These are phyloP conservation scores for Klebsormidium nitens DNA, from an alignment of 139 green algal genomes.

Conservation along the genomic window DNA sequence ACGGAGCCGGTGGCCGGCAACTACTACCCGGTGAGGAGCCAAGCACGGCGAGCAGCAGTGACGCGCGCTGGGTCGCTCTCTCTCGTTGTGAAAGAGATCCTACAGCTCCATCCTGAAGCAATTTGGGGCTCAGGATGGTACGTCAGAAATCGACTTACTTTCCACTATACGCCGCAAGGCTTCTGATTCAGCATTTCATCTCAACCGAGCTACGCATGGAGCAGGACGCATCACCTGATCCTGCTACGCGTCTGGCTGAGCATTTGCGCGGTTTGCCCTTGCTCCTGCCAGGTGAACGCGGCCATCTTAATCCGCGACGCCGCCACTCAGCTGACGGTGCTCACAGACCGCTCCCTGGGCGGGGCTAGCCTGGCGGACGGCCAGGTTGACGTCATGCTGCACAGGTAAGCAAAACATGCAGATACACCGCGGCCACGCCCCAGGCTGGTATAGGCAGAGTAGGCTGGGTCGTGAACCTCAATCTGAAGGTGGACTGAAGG, in stretches of 20 bases:
- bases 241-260: background rate
- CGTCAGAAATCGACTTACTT: background rate
- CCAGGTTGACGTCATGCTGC: constrained; percentile 43
- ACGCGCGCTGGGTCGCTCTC: too few species aligned
- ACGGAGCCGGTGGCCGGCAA: constrained; percentile 43
- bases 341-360: constrained; percentile 32
- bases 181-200: background rate
- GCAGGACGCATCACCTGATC: background rate
- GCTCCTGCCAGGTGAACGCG: constrained; percentile 18
- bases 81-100: too few species aligned
- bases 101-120: background rate
- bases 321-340: constrained; percentile 20
- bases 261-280: background rate
- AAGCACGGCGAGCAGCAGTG: too few species aligned
- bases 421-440: too few species aligned
- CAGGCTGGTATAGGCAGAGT: too few species aligned
- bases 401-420: too few species aligned
- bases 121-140: background rate
- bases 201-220: background rate
- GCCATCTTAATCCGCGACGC: constrained; percentile 23
- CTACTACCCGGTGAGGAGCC: constrained; percentile 47
- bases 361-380: constrained; percentile 27
- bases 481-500: too few species aligned
- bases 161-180: background rate
- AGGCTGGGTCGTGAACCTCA: too few species aligned